Evolutionary conservation across 805 yeast species (phyloP).

Genomic region (Alloascoidea africana): DNA sequence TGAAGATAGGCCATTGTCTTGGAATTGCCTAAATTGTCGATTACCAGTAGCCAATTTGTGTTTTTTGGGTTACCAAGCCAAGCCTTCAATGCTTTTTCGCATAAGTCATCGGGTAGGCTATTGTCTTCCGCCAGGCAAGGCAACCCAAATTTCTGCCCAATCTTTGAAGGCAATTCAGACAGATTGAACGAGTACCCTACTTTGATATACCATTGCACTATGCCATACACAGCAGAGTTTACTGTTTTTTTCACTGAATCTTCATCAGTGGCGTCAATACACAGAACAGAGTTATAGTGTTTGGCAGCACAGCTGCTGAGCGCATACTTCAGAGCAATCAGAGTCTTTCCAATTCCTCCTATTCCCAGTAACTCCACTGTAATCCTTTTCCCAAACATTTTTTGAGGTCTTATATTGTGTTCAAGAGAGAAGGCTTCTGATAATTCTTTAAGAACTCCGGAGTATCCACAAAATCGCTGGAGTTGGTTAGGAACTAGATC

Average conservation of each 20-base stretch:
- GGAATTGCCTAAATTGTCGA: not conserved
- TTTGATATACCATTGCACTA: not conserved
- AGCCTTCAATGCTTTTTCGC: not conserved
- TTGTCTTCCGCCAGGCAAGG: not conserved
- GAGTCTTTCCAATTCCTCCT: not conserved
- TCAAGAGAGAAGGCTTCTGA: no score
- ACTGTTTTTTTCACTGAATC: not conserved
- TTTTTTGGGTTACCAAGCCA: not conserved
- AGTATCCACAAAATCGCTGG: no score
- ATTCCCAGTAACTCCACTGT: not conserved
- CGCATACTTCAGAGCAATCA: not conserved
- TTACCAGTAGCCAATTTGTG: not conserved
- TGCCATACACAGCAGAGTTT: not conserved
- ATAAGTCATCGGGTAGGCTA: not conserved
- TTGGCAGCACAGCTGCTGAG: not conserved
- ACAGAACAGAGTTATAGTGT: not conserved
- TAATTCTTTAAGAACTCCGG: no score
- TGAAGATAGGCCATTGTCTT: no score
- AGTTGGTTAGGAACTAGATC: no score
- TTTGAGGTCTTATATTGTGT: no score
- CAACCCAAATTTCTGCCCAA: not conserved
- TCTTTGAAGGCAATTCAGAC: no score
- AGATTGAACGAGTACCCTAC: not conserved
- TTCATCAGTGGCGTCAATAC: not conserved
- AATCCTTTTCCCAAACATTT: no score